Conservation (phyloP, 1,139 yeast genomes). For the Candida pseudoviswanathii region DNA sequence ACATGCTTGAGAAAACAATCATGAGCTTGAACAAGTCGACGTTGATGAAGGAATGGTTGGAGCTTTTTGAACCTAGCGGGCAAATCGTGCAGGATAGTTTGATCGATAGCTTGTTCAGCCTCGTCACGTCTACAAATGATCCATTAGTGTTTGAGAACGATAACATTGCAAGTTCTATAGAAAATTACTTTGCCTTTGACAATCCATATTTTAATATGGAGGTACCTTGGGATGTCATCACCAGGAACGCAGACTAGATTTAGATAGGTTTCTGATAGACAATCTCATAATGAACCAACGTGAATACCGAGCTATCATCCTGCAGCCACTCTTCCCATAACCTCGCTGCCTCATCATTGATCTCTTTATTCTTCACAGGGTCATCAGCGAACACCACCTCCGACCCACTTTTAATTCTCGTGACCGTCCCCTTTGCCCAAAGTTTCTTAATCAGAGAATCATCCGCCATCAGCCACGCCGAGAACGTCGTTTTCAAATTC, state of each 20-base stretch:
- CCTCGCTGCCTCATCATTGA: conserved; percentile 10
- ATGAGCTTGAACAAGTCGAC: conserved; percentile 8
- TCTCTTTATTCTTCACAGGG: conserved; percentile 13
- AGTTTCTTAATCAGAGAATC: conserved; percentile 9
- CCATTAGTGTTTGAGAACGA: conserved; percentile 18
- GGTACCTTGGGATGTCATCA: conserved; percentile 7
- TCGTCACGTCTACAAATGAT: conserved; percentile 10
- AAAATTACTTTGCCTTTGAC: conserved; percentile 15
- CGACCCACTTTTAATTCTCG: conserved; percentile 17
- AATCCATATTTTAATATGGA: conserved; percentile 17
- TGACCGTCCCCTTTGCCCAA: conserved; percentile 14
- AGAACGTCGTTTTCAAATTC: conserved; percentile 16
- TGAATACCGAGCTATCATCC: conserved; percentile 18
- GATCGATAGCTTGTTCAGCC: conserved; percentile 9
- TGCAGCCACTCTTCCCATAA: conserved; percentile 20
- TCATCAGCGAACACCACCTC: conserved; percentile 16
- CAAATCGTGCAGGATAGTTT: neutral
- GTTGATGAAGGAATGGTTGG: conserved; percentile 9
- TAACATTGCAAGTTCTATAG: conserved; percentile 10
- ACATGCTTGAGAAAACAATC: conserved; percentile 4
- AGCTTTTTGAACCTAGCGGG: conserved; percentile 11
- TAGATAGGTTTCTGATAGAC: conserved; percentile 15
- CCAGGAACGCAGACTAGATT: conserved; percentile 8
- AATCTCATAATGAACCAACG: conserved; percentile 21
- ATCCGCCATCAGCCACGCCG: conserved; percentile 20